Evolutionary conservation across 2,329 filamentous ascomycete species (phyloP).

Genomic region (Penicillium concentricum): DNA sequence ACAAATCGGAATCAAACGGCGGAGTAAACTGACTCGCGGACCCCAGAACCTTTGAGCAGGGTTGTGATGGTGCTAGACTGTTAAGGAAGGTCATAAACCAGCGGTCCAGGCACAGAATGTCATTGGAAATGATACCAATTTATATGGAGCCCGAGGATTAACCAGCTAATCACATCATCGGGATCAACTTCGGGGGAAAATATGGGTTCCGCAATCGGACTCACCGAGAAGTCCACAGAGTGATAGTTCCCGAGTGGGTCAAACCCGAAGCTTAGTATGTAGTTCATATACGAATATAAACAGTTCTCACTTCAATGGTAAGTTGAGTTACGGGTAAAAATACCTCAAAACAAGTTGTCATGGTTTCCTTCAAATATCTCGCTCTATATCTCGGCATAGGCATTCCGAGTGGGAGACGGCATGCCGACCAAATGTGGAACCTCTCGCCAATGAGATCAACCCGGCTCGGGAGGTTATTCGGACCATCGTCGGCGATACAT

Average conservation of each 20-base stretch:
- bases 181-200: not conserved
- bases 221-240: not conserved
- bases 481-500: constrained; percentile 20
- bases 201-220: not conserved
- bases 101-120: not conserved
- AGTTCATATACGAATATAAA: not conserved
- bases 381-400: not conserved
- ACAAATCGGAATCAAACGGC: not conserved
- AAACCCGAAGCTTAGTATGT: not conserved
- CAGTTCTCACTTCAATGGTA: too few relatives aligned
- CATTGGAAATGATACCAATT: not conserved
- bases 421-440: constrained; percentile 15
- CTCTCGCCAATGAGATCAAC: constrained; percentile 10
- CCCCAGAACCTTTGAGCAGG: not conserved
- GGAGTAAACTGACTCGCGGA: not conserved
- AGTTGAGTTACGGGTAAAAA: too few relatives aligned
- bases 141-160: not conserved
- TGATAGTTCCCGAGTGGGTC: not conserved
- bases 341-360: fast-evolving
- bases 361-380: too few relatives aligned
- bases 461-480: constrained; percentile 19
- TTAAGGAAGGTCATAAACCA: not conserved
- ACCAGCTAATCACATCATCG: not conserved
- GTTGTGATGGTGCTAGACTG: not conserved
- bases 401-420: constrained; percentile 5